These are phyloP conservation scores for Daldinia concentrica DNA, from an alignment of 495 filamentous ascomycete species.

Conservation along the genomic window DNA sequence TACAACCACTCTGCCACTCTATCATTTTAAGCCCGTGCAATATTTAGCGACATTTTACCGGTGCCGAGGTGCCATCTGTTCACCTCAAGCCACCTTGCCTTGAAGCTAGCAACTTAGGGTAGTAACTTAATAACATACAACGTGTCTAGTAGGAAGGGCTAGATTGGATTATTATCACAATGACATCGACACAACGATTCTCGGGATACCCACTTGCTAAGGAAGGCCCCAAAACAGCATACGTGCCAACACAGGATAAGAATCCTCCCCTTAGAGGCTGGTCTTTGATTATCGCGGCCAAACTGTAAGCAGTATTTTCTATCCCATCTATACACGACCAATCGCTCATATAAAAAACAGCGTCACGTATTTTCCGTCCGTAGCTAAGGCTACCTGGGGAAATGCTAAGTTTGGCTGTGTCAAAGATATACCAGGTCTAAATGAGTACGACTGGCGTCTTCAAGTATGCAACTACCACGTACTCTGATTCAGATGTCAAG, in stretches of 20 bases:
- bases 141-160: not conserved
- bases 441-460: slow-evolving; percentile 56
- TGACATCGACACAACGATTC: slow-evolving; percentile 35
- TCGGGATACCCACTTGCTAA: slow-evolving; percentile 41
- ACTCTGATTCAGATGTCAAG: not conserved
- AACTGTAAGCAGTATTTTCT: slow-evolving; percentile 33
- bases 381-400: slow-evolving; percentile 62
- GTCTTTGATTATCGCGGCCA: slow-evolving; percentile 40
- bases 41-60: slow-evolving; percentile 15
- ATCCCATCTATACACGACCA: not conserved
- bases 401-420: slow-evolving; percentile 78
- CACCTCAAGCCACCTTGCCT: not conserved
- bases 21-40: not conserved
- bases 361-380: slow-evolving; percentile 31
- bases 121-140: slow-evolving; percentile 5
- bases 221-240: slow-evolving; percentile 37
- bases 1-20: not conserved
- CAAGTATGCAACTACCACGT: slow-evolving; percentile 20
- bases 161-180: not conserved
- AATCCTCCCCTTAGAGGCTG: slow-evolving; percentile 45
- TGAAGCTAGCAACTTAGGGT: not conserved
- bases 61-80: slow-evolving; percentile 13
- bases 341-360: slow-evolving; percentile 35
- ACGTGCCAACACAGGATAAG: slow-evolving; percentile 25
- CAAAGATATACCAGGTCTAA: slow-evolving; percentile 65